Evolutionary conservation across 208 protist genomes (phyloP), one percentile per base, ranked within the genome.

Genomic region (Novymonas esmeraldas): DNA sequence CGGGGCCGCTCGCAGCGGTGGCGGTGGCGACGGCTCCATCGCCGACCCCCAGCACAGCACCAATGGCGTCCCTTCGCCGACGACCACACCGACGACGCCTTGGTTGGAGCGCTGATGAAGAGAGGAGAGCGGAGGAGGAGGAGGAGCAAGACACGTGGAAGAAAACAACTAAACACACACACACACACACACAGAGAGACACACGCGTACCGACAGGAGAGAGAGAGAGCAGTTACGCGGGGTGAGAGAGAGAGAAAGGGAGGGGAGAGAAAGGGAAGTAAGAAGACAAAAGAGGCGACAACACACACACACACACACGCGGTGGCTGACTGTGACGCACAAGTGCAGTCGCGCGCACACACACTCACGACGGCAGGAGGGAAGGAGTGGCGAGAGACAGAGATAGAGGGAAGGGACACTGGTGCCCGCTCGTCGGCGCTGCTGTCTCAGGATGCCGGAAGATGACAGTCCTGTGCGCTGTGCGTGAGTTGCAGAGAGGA

Each of bases 361-460:
- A 64, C n/a, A n/a, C n/a, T n/a, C n/a, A n/a, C n/a, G n/a, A n/a
- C n/a, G n/a, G n/a, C n/a, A n/a, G n/a, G n/a, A n/a, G n/a, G n/a
- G n/a, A n/a, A 44, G 14, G 18, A 44, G 39, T 44, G 39, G 39
- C n/a, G n/a, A n/a, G n/a, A n/a, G n/a, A n/a, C 70, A 60, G 54
- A 52, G 39, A 79, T n/a, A 31, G 18, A 54, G 38, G 0, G 39
- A 52, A 18, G 33, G n/a, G n/a, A n/a, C n/a, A n/a, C n/a, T n/a
- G n/a, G n/a, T n/a, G n/a, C n/a, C n/a, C n/a, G n/a, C n/a, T n/a
- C n/a, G n/a, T n/a, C n/a, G n/a, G n/a, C n/a, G n/a, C n/a, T n/a
- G n/a, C n/a, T n/a, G n/a, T n/a, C n/a, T n/a, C n/a, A n/a, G n/a
- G n/a, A n/a, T 46, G 64, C 44, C 20, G 22, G 31, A 34, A 29